Evolutionary conservation across 2,329 filamentous ascomycete species (phyloP), one percentile per base, ranked within the genome.

Genomic region (Aphanoascus verrucosus): DNA sequence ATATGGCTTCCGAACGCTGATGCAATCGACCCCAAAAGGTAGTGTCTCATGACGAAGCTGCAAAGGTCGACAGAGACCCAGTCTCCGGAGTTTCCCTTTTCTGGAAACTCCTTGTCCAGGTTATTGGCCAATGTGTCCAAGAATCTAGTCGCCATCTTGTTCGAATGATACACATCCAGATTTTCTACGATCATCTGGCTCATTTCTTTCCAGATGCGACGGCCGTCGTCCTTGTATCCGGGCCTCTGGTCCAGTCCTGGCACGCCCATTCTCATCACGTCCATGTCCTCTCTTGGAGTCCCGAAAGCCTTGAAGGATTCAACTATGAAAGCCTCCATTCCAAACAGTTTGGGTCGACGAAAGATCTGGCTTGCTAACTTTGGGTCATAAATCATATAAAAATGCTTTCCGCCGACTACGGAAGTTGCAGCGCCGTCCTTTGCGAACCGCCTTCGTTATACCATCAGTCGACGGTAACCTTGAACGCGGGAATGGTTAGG

Each of bases 321-420:
- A 2, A 59, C 31, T 12, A 57, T 45, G 20, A 60, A 57, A 1
- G 58, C 55, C 15, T 60, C 59, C 40, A 61, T 60, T 12, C 56
- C 53, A 41, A 62, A 61, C 5, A 47, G 48, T 42, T 56, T 57
- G 3, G 57, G 59, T 17, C 55, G 56, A 9, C 61, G 58, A 40
- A 57, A 60, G 11, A 61, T 54, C 15, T 57, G 55, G 15, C 54
- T 53, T 14, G 58, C 59, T 9, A 61, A 56, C 40, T 60, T 61
- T 41, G 58, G 52, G 44, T 62, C 57, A 20, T 59, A 58, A 23
- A 62, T 54, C 6, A 58, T 34, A 55, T 62, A 61, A 5, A 57
- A 56, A 46, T 58, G 55, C 34, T 57, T 50, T 1, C 61, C 61
- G 20, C 51, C 59, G 11, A 61, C 48, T 9, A 56, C 20, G 11